Evolutionary conservation across 768 basidiomycete genomes (phyloP).

Genomic region (Coprinopsis cinerea): DNA sequence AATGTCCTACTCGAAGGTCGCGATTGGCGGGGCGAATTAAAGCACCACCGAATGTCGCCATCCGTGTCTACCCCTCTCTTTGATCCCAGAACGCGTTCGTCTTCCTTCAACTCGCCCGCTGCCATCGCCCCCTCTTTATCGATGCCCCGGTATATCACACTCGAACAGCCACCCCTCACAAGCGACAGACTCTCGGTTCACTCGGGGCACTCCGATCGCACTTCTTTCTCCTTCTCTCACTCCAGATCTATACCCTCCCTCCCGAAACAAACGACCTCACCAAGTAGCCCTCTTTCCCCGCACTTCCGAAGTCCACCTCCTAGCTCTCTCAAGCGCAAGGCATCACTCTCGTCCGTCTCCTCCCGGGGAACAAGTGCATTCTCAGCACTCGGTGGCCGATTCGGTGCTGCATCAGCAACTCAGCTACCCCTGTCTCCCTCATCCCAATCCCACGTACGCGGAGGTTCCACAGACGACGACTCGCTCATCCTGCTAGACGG

Average conservation of each 20-base stretch:
- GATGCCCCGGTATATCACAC: too few species aligned
- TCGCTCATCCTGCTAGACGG: conserved; percentile 17
- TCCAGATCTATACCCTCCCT: conserved; percentile 31
- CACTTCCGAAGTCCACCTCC: conserved; percentile 20
- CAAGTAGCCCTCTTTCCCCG: conserved; percentile 24
- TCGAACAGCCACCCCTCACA: conserved; percentile 16
- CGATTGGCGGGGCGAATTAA: conserved; percentile 33
- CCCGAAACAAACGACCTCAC: conserved; percentile 17
- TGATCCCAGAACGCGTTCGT: conserved; percentile 12
- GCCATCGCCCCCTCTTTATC: too few species aligned
- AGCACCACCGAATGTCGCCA: conserved; percentile 23
- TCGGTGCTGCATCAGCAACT: too few species aligned
- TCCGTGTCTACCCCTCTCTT: conserved; percentile 20
- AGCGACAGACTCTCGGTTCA: conserved; percentile 37
- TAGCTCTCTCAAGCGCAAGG: conserved; percentile 38
- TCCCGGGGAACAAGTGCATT: conserved; percentile 40
- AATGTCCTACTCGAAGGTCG: conserved; percentile 26
- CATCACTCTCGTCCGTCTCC: conserved; percentile 49
- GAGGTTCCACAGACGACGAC: neutral
- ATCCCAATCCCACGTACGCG: neutral
- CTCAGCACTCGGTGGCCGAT: too few species aligned
- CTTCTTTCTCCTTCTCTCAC: conserved; percentile 34
- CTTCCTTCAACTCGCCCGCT: too few species aligned
- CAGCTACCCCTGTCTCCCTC: conserved; percentile 1
- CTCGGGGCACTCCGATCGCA: conserved; percentile 36